These are phyloP conservation scores for Scheffersomyces insectosa DNA, from an alignment of 1,139 yeast species.

Conservation along the genomic window DNA sequence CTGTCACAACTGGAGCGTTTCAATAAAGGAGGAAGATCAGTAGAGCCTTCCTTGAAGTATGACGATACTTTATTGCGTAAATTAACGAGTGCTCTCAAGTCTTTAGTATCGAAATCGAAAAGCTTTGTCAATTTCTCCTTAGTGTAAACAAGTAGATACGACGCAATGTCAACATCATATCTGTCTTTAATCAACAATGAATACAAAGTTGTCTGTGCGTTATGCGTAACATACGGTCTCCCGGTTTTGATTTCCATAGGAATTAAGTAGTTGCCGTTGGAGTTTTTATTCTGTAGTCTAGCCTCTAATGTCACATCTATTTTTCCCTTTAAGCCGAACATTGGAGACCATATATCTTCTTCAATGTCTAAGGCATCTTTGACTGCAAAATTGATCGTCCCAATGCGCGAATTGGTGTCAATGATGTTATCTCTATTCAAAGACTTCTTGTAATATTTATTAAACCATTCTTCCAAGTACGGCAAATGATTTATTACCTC, in stretches of 20 bases:
- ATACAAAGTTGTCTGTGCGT: constrained; percentile 88
- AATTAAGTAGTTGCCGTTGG: constrained; percentile 48
- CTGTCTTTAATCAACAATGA: constrained; percentile 77
- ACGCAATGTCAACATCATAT: constrained; percentile 65
- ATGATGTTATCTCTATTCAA: constrained; percentile 25
- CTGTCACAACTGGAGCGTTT: constrained; percentile 62
- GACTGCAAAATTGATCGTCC: constrained; percentile 47
- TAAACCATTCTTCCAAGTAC: constrained; percentile 65
- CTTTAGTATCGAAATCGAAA: constrained; percentile 55
- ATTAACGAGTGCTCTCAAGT: constrained; percentile 62
- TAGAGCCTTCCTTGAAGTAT: constrained; percentile 51
- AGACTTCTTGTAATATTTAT: constrained; percentile 37
- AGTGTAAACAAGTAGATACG: constrained; percentile 75
- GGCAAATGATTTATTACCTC: constrained; percentile 55
- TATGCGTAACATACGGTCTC: constrained; percentile 62
- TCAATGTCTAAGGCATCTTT: constrained; percentile 77
- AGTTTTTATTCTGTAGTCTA: constrained; percentile 21
- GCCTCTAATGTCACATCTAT: constrained; percentile 86
- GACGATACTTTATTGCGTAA: constrained; percentile 71
- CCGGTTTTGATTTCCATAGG: constrained; percentile 95
- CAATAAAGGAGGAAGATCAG: constrained; percentile 60
- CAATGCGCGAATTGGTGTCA: constrained; percentile 37
- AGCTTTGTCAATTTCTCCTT: constrained; percentile 57
- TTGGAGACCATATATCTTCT: constrained; percentile 90
- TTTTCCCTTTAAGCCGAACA: constrained; percentile 87